phyloP scores from a whole-genome alignment of 1,284 basidiomycete species.

The Ustilago curta region DNA sequence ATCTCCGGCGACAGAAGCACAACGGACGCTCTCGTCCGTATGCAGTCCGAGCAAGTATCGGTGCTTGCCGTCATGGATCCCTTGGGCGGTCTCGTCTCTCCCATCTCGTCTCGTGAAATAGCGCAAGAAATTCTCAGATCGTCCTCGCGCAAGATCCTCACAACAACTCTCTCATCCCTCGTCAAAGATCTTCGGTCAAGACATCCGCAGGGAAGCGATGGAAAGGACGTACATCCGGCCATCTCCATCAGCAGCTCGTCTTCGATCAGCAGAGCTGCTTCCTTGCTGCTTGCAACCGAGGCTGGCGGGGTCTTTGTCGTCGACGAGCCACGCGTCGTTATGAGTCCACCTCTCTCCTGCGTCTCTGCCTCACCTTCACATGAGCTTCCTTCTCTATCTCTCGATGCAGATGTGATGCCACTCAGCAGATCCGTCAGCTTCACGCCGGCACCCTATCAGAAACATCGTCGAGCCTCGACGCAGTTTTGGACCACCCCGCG shows the following conservation, averaged over 20 bases:
- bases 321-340: slow-evolving; percentile 39
- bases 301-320: slow-evolving; percentile 38
- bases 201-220: slow-evolving; percentile 42
- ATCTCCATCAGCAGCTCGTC: slow-evolving; percentile 42
- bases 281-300: slow-evolving; percentile 37
- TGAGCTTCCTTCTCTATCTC: slow-evolving; percentile 23
- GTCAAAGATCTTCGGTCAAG: slow-evolving; percentile 43
- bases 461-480: slow-evolving; percentile 42
- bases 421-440: slow-evolving; percentile 36
- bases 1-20: slow-evolving; percentile 47
- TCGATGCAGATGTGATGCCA: slow-evolving; percentile 32
- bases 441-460: slow-evolving; percentile 29
- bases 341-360: slow-evolving; percentile 47
- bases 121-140: slow-evolving; percentile 39
- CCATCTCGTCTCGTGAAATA: slow-evolving; percentile 40
- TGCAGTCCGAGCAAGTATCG: slow-evolving; percentile 31
- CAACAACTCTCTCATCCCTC: slow-evolving; percentile 28
- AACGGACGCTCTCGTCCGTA: slow-evolving; percentile 46
- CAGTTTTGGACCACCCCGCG: slow-evolving; percentile 47
- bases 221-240: slow-evolving; percentile 46
- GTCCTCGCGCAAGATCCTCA: slow-evolving; percentile 47
- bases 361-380: slow-evolving; percentile 41
- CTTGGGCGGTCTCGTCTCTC: slow-evolving; percentile 43
- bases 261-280: slow-evolving; percentile 32
- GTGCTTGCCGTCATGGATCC: slow-evolving; percentile 46